Base-by-base conservation (phyloP, 2,329 filamentous ascomycete genomes). In the Metarhizium album region DNA sequence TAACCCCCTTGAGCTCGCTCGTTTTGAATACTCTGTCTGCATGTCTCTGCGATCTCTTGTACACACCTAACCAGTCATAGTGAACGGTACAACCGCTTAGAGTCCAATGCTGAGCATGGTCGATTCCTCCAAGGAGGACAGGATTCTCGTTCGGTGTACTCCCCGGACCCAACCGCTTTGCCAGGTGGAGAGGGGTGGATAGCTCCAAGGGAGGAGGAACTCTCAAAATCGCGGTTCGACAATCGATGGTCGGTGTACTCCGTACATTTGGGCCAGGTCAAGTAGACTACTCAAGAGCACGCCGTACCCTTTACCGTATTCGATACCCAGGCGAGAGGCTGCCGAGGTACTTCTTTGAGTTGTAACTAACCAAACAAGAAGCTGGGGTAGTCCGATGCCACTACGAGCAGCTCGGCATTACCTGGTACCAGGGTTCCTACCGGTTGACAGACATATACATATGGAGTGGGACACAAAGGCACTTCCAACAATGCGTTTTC, bases 361-460 rank as follows among this genome's bases (percentile, higher is more conserved):
- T 4, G 27, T 29, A 29, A 7, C 3, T 3, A 13, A 43, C 40
- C 22, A 43, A 43, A 23, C 20, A 43, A 43, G 20, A 43, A n/a
- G 16, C 40, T 14, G 40, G 40, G 40, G 40, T 23, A 8, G 40
- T 3, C 6, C 13, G 20, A 18, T 11, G 20, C 18, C 3, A 11
- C 38, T 42, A 18, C 8, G 22, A 5, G 5, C 18, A 23, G 2
- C 20, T 43, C 40, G 40, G 23, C 43, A 42, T 23, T 51, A 40
- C 42, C 42, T 31, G n/a, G 46, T 31, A 22, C 33, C 42, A 24
- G 23, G 43, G 38, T 20, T 45, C 14, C 20, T 8, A 23, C 14
- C n/a, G 4, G 14, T 46, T 37, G 18, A 29, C 46, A 48, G 22
- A 38, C 29, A 48, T 48, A 48, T 48, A 48, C 46, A 48, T 48